Percentiles rank a stretch among this genome's conserved stretches.
These are phyloP conservation scores for Chrysopogon serrulatus DNA, from an alignment of 176 grass and related monocot species.

Conservation along the genomic window DNA sequence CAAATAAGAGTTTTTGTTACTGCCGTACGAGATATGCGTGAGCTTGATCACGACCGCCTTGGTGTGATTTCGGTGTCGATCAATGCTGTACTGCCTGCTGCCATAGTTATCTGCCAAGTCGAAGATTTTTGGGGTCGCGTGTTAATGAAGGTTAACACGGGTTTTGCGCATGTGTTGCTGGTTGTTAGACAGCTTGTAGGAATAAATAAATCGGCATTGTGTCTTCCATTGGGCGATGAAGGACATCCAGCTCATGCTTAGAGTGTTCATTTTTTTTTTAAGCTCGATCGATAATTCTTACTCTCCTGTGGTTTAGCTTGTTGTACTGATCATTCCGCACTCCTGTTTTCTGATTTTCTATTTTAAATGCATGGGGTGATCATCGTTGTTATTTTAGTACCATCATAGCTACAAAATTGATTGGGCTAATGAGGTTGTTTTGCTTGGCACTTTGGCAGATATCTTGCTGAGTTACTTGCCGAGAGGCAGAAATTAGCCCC, in stretches of 20 bases:
- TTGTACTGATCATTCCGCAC: neutral
- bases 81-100: conserved; percentile 1
- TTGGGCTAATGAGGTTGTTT: neutral
- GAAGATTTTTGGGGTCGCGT: conserved; percentile 14
- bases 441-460: conserved; percentile 52
- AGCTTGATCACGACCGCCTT: conserved; percentile 22
- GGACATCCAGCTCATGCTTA: neutral
- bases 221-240: neutral
- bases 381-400: neutral
- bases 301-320: neutral
- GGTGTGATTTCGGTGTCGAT: conserved; percentile 1
- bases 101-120: neutral
- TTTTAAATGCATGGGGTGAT: neutral
- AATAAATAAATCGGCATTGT: conserved; percentile 17
- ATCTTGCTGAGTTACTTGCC: conserved; percentile 76
- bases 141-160: conserved; percentile 7
- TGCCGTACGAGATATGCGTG: conserved; percentile 10
- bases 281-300: neutral
- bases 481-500: conserved; percentile 93
- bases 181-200: neutral
- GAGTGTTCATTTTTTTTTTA: neutral
- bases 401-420: neutral
- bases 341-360: neutral
- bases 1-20: neutral
- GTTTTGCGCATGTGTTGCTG: conserved; percentile 3